Base-by-base conservation (phyloP, 225 moss, liverwort and hornwort species). In the Physcomitrellopsis africana region DNA sequence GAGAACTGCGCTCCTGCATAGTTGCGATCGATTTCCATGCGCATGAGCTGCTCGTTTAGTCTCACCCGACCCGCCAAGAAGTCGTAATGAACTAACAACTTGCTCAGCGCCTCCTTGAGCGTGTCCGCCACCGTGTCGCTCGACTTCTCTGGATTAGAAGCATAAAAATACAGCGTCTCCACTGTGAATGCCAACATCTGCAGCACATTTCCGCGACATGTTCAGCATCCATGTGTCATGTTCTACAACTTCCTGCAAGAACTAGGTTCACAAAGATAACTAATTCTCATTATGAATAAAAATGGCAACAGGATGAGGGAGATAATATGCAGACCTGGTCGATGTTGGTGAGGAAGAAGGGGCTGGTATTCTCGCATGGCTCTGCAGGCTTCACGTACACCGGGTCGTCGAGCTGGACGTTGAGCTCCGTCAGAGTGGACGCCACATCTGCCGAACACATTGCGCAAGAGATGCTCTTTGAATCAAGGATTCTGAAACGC, bases 11-110 rank as follows among this genome's bases (percentile, higher is more conserved):
- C 92, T 51, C 99, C 99, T 0, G 84, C 88, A 14, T 67, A 70
- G 79, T 91, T 99, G 69, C 89, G 88, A 49, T 92, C 82, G 24
- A 99, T 89, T 66, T 95, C 93, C 74, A 99, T 83, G 43, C 99
- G 69, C 80, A 72, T 73, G 27, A 67, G 62, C 70, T 76, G 12
- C 74, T 82, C 90, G 26, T 84, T 87, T 52, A 85, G 74, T 73
- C 73, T 60, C n/a, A 83, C 81, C 10, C 90, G 82, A 17, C 90
- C 90, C 0, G 87, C 85, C 23, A 87, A n/a, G 56, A 90, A 87
- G 55, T 81, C 87, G 59, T 90, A 90, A 3, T 87, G 80, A 20
- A 68, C 81, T 7, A 90, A 63, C 68, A 85, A 37, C 56, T 60
- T 74, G 51, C 78, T 42, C 22, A 90, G 69, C 3, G 90, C 90